Conservation (phyloP, 108 stramenopile genomes). For the Licmophora abbreviata region DNA sequence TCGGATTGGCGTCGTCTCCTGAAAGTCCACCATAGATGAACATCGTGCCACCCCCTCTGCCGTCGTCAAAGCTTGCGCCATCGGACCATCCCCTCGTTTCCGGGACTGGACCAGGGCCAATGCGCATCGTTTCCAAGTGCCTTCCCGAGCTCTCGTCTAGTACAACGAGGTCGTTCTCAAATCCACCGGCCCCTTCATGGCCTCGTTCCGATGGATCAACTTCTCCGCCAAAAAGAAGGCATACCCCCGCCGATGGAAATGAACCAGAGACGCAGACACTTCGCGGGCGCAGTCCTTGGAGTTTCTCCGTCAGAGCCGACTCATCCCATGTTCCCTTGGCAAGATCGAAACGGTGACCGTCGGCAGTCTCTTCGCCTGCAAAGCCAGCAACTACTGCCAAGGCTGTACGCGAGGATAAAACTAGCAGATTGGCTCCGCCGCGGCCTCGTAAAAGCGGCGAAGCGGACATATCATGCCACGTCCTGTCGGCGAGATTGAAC, state of each 20-base stretch:
- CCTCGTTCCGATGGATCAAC: constrained; percentile 54
- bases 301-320: background rate
- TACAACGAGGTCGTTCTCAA: constrained; percentile 48
- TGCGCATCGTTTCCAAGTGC: constrained; percentile 5
- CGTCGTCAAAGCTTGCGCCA: constrained; percentile 15
- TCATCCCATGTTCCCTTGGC: constrained; percentile 17
- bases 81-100: constrained; percentile 59
- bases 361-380: constrained; percentile 54
- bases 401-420: constrained; percentile 9
- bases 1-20: constrained; percentile 47
- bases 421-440: constrained; percentile 49
- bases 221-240: constrained; percentile 63
- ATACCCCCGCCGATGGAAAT: constrained; percentile 21
- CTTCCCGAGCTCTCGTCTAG: constrained; percentile 26
- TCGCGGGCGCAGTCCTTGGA: constrained; percentile 33
- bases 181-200: constrained; percentile 67
- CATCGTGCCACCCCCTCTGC: constrained; percentile 8
- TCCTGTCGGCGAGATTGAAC: constrained; percentile 28
- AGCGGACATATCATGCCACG: constrained; percentile 19
- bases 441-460: constrained; percentile 32
- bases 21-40: constrained; percentile 59
- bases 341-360: constrained; percentile 47
- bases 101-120: constrained; percentile 16
- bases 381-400: constrained; percentile 47
- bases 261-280: constrained; percentile 46